Percentiles rank a stretch among this genome's conserved stretches.
Evolutionary conservation across 1,284 basidiomycete genomes (phyloP).

Genomic region (Moniliophthora roreri): DNA sequence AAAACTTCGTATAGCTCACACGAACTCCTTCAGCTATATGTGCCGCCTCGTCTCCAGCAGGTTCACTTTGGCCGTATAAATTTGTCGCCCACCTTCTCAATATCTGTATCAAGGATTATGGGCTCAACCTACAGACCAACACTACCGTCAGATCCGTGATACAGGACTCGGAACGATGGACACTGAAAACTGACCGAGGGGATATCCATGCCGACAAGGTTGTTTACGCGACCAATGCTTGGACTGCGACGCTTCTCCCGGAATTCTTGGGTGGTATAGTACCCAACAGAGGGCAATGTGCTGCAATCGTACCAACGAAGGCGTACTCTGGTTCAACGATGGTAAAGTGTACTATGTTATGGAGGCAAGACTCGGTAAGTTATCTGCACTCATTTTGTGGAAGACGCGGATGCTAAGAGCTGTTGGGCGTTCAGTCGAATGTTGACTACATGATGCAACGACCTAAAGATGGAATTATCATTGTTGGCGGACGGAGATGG

Average conservation of each 20-base stretch:
- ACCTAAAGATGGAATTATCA: slow-evolving; percentile 9
- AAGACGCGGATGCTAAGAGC: too few species aligned
- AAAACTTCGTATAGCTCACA: too few species aligned
- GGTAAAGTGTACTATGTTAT: not conserved
- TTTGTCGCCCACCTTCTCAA: slow-evolving; percentile 22
- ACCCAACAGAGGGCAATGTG: slow-evolving; percentile 7
- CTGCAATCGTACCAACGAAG: slow-evolving; percentile 8
- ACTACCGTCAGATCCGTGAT: slow-evolving; percentile 20
- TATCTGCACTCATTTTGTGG: not conserved
- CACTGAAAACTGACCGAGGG: slow-evolving; percentile 25
- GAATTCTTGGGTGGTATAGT: slow-evolving; percentile 13
- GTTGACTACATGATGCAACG: slow-evolving; percentile 7
- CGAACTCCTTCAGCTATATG: slow-evolving; percentile 22
- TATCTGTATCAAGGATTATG: slow-evolving; percentile 16
- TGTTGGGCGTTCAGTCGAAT: not conserved
- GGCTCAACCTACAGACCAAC: slow-evolving; percentile 22
- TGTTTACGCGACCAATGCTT: slow-evolving; percentile 38
- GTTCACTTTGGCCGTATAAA: slow-evolving; percentile 25
- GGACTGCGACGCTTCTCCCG: slow-evolving; percentile 26
- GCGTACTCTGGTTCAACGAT: slow-evolving; percentile 1
- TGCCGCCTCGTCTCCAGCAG: slow-evolving; percentile 19
- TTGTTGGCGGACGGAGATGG: slow-evolving; percentile 10
- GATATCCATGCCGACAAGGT: slow-evolving; percentile 24
- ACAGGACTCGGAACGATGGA: slow-evolving; percentile 11
- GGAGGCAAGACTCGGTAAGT: slow-evolving; percentile 1